A percentile compares a stretch with the other conserved stretches of the same genome.
Conservation (phyloP, 495 filamentous ascomycete genomes). For the Talaromyces liani region DNA sequence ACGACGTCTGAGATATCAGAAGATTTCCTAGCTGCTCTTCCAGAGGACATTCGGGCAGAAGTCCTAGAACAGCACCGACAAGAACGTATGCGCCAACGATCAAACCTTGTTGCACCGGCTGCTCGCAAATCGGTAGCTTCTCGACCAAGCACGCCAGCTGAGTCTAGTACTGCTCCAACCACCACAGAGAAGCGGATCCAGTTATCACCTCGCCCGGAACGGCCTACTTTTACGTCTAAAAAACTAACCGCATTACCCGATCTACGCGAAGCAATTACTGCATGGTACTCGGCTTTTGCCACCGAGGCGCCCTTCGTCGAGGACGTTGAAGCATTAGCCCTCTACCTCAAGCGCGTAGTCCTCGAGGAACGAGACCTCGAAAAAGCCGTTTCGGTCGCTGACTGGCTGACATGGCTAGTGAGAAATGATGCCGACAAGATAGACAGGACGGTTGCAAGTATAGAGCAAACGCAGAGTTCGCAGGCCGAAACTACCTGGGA, state of each 20-base stretch:
- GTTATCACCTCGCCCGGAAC: constrained; percentile 44
- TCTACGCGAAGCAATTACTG: constrained; percentile 50
- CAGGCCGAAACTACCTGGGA: constrained; percentile 31
- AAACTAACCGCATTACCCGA: constrained; percentile 48
- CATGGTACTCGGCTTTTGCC: constrained; percentile 60
- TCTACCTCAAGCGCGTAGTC: constrained; percentile 63
- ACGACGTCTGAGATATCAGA: constrained; percentile 46
- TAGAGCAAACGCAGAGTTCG: constrained; percentile 2
- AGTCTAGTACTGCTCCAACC: constrained; percentile 9
- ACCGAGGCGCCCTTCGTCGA: constrained; percentile 65
- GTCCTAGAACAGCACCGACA: constrained; percentile 65
- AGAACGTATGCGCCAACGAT: constrained; percentile 39
- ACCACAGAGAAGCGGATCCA: constrained; percentile 31
- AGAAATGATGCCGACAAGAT: constrained; percentile 33
- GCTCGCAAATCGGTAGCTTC: constrained; percentile 1
- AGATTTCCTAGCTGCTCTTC: constrained; percentile 72
- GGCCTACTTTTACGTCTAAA: constrained; percentile 59
- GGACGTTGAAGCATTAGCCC: constrained; percentile 64
- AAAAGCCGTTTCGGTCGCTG: constrained; percentile 59
- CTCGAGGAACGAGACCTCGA: constrained; percentile 65
- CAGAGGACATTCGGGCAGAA: constrained; percentile 71
- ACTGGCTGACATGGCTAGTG: constrained; percentile 68
- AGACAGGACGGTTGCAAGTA: constrained; percentile 12
- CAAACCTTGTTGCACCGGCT: constrained; percentile 21
- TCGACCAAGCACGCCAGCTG: constrained; percentile 12